Evolutionary conservation across 148 eudicot genomes (phyloP).

Genomic region (Rheum nobile): DNA sequence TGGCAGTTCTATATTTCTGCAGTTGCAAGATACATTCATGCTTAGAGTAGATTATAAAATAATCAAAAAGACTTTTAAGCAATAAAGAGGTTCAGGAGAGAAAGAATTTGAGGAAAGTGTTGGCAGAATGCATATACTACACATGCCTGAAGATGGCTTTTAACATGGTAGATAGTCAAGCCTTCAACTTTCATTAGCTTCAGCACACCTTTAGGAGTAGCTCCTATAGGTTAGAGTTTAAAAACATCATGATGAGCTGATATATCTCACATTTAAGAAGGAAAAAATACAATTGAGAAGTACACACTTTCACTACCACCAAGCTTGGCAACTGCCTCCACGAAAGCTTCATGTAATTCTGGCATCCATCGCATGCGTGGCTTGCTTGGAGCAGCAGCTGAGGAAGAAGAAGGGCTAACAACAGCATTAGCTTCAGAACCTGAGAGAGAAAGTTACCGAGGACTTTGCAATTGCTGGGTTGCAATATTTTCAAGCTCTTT

Average conservation of each 20-base stretch:
- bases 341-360: constrained; percentile 90
- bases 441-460: constrained; percentile 36
- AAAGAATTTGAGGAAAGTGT: neutral
- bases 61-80: constrained; percentile 3
- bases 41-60: neutral
- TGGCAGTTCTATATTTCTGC: constrained; percentile 91
- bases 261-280: neutral
- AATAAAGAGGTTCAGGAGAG: constrained; percentile 1
- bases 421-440: constrained; percentile 42
- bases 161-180: constrained; percentile 90
- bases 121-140: constrained; percentile 15
- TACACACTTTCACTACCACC: constrained; percentile 84
- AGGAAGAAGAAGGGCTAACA: constrained; percentile 45
- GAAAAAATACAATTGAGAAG: neutral
- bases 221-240: constrained; percentile 36
- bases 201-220: constrained; percentile 92
- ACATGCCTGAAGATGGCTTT: constrained; percentile 89
- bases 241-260: neutral
- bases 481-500: constrained; percentile 26
- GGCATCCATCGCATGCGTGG: constrained; percentile 98
- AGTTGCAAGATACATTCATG: constrained; percentile 5
- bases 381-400: constrained; percentile 37
- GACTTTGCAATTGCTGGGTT: constrained; percentile 27
- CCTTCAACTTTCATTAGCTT: constrained; percentile 86
- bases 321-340: constrained; percentile 83